Evolutionary conservation across 2,329 filamentous ascomycete genomes (phyloP), one percentile per base, ranked within the genome.

Genomic region (Trichoderma semiorbis): DNA sequence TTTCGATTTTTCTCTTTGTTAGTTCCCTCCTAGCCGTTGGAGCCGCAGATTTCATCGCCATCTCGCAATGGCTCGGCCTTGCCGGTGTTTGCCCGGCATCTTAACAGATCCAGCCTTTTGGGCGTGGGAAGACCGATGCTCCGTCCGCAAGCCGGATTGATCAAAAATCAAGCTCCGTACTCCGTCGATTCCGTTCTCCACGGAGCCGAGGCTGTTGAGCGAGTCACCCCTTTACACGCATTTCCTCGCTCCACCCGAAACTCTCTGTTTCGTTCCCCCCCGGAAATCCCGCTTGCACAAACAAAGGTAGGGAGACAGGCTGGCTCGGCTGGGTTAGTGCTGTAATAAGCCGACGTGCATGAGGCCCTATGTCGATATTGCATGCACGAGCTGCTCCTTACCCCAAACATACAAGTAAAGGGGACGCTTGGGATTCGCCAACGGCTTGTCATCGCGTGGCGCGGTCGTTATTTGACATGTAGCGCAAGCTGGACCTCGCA

Each of bases 401-500:
- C 65, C 34, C 65, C 65, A 60, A 58, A 57, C 34, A 67, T 60
- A 21, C 65, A 32, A 60, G 65, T 60, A 50, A 61, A 61, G 55
- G 57, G 57, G 28, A 69, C 66, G 66, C 36, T 60, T 69, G 16
- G 55, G 36, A 69, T 61, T 60, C 66, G 66, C 55, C 66, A 69
- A 28, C 39, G 32, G 32, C 36, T 69, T 53, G 39, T 50, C 66
- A 61, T 69, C 53, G 53, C 65, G 53, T 68, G 65, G 65, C 65
- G 55, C 65, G 65, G 53, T 68, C 53, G 39, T 28, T 32, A 16
- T 18, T 47, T 47, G 65, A 47, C 55, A 36, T 34, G 57, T 47
- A 24, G 36, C 21, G 24, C 66, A 34, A 34, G 55, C 28, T 50
- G 30, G 14, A 47, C 28, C 21, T 67, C 26, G 24, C 36, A 32